Evolutionary conservation across 306 rosid genomes (phyloP).

Genomic region (Argentina anserina): DNA sequence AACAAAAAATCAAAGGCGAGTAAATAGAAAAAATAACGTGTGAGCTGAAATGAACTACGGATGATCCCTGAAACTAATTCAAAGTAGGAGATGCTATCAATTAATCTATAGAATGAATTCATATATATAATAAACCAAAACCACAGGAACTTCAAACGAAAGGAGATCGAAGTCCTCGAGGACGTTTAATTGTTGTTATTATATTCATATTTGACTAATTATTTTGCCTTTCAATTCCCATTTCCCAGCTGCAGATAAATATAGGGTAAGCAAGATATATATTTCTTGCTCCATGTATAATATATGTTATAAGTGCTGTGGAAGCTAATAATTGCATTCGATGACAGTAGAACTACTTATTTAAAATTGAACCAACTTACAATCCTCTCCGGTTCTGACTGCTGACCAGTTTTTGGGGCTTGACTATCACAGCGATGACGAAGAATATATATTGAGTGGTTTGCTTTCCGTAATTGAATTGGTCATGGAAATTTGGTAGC

Average conservation of each 20-base stretch:
- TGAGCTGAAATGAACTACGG: not conserved
- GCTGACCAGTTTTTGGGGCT: conserved; percentile 2
- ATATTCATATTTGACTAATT: not conserved
- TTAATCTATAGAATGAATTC: not conserved
- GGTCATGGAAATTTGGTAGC: conserved; percentile 2
- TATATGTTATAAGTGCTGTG: not conserved
- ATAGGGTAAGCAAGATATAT: not conserved
- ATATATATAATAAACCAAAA: not conserved
- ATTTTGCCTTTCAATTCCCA: not conserved
- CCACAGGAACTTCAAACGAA: not conserved
- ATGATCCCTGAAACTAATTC: not conserved
- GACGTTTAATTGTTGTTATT: not conserved
- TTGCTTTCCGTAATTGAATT: not conserved
- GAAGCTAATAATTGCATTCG: not conserved
- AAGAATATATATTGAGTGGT: not conserved
- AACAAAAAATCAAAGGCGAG: not conserved
- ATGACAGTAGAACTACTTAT: not conserved
- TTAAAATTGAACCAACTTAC: conserved; percentile 9
- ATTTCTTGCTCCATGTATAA: not conserved
- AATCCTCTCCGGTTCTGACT: conserved; percentile 3
- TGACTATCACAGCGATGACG: not conserved
- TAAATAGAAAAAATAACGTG: not conserved
- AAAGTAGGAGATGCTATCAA: not conserved
- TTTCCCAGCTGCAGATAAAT: not conserved
- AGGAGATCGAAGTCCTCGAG: not conserved